A percentile compares a stretch with the other conserved stretches of the same genome.
These are phyloP conservation scores for Beauveria medogensis DNA, from an alignment of 2,329 filamentous ascomycete genomes.

Conservation along the genomic window DNA sequence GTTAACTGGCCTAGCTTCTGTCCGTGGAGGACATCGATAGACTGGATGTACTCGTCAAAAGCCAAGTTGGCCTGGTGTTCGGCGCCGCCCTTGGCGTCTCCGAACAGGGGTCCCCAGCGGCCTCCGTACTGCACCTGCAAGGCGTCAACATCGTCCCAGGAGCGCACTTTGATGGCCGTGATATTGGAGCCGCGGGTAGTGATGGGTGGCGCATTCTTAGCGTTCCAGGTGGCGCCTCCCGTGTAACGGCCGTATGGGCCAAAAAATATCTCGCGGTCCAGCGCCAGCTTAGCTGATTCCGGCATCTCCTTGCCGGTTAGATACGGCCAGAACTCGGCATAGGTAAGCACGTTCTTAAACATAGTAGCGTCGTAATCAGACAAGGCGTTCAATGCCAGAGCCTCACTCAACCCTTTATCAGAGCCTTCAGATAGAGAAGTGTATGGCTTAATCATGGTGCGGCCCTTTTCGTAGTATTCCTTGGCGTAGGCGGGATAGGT, in stretches of 20 bases:
- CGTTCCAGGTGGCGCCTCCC: neutral
- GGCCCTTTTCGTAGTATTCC: neutral
- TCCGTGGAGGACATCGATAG: neutral
- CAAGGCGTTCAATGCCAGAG: neutral
- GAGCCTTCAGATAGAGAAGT: too few species aligned
- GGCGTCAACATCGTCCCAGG: neutral
- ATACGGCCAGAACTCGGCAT: neutral
- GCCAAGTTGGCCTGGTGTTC: neutral
- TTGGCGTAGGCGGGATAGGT: neutral
- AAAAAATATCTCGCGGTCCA: neutral
- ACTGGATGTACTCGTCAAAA: neutral
- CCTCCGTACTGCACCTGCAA: neutral
- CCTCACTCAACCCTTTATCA: neutral
- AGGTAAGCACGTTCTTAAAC: neutral
- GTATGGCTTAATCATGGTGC: neutral
- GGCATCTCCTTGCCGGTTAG: neutral
- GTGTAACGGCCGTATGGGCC: neutral
- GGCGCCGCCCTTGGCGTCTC: neutral
- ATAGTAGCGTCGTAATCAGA: neutral
- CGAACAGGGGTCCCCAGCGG: neutral
- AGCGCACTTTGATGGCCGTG: neutral
- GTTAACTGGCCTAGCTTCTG: too few species aligned
- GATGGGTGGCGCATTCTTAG: neutral
- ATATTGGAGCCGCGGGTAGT: neutral
- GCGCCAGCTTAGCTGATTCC: neutral